These are phyloP conservation scores for Bretschneidera sinensis DNA, from an alignment of 345 rosid genomes.

Conservation along the genomic window DNA sequence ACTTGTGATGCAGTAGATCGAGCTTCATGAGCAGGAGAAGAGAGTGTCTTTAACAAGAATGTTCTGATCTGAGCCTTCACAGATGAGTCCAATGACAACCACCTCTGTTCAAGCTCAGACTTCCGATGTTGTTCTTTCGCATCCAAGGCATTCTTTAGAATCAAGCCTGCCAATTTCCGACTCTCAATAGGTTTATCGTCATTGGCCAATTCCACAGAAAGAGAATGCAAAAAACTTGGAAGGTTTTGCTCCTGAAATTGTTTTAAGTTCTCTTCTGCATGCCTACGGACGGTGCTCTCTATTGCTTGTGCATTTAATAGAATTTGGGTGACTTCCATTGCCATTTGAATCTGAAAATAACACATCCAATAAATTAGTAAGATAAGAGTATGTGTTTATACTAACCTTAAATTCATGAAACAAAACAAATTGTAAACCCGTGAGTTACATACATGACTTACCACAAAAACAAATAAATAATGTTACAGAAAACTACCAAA, in stretches of 20 bases:
- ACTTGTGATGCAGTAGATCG: no score
- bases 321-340: constrained; percentile 39
- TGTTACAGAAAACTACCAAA: no score
- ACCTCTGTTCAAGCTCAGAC: constrained; percentile 43
- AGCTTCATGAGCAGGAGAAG: constrained; percentile 35
- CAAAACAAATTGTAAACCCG: no score
- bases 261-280: constrained; percentile 42
- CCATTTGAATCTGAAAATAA: no score
- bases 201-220: constrained; percentile 36
- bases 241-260: constrained; percentile 48
- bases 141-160: constrained; percentile 44
- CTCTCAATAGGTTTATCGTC: constrained; percentile 49
- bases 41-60: constrained; percentile 30
- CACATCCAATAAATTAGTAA: no score
- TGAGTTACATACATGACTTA: no score
- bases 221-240: constrained; percentile 35
- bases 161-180: constrained; percentile 44
- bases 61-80: constrained; percentile 35
- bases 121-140: constrained; percentile 52
- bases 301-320: constrained; percentile 47
- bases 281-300: constrained; percentile 38
- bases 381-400: no score
- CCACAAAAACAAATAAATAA: no score
- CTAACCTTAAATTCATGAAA: no score
- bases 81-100: constrained; percentile 36